Conservation (phyloP, 148 eudicot species). For the Amaranthus cruentus region DNA sequence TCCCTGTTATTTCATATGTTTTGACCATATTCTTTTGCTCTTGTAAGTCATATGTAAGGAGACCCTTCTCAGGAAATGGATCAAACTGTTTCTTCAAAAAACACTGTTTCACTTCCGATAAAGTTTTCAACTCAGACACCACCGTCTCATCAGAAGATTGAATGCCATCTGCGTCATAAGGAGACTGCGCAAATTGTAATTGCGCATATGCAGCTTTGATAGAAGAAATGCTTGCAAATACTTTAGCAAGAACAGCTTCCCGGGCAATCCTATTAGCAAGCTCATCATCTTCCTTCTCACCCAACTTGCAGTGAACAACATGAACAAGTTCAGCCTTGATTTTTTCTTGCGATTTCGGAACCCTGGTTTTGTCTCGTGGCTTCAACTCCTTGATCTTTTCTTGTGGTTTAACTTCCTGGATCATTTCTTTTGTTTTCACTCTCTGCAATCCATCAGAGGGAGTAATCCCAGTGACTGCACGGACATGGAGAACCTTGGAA, state of each 20-base stretch:
- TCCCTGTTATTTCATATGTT: conserved; percentile 60
- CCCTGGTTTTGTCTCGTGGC: conserved; percentile 30
- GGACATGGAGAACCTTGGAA: conserved; percentile 64
- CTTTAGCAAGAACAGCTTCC: conserved; percentile 73
- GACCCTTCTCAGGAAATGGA: conserved; percentile 54
- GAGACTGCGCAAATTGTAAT: conserved; percentile 74
- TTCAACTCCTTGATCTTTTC: conserved; percentile 16
- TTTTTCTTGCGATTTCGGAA: conserved; percentile 28
- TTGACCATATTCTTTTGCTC: conserved; percentile 67
- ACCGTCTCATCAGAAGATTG: conserved; percentile 67
- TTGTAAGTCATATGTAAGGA: conserved; percentile 52
- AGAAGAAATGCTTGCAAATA: conserved; percentile 71
- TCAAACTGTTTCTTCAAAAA: conserved; percentile 66
- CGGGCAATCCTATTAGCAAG: conserved; percentile 26
- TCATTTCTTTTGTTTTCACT: conserved; percentile 32
- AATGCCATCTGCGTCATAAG: conserved; percentile 75
- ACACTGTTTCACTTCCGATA: conserved; percentile 72
- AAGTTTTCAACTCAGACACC: conserved; percentile 56
- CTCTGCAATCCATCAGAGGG: conserved; percentile 47
- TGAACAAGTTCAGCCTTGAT: conserved; percentile 27
- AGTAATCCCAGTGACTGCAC: conserved; percentile 47
- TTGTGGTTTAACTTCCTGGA: conserved; percentile 30
- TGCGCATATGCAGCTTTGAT: conserved; percentile 83
- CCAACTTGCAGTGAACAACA: conserved; percentile 23
- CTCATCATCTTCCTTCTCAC: conserved; percentile 41